These are phyloP conservation scores for Trypanosoma theileri DNA, from an alignment of 208 protist species.

Conservation along the genomic window DNA sequence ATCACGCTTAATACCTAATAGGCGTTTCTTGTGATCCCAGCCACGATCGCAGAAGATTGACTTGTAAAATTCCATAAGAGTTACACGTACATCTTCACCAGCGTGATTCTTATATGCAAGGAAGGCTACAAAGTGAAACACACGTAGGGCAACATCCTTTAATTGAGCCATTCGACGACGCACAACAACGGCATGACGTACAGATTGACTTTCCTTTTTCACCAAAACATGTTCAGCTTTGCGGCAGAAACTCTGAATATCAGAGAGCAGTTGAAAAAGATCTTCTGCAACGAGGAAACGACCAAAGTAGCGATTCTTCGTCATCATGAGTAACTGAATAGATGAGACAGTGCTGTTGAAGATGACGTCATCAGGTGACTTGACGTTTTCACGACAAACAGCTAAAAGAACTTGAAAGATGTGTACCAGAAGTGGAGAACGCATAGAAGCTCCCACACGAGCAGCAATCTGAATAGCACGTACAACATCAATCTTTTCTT, in stretches of 20 bases:
- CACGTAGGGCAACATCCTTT: constrained; percentile 64
- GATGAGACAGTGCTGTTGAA: constrained; percentile 63
- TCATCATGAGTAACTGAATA: constrained; percentile 74
- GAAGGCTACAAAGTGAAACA: constrained; percentile 80
- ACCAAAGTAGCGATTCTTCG: constrained; percentile 86
- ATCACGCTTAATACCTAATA: constrained; percentile 76
- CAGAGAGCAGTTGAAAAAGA: constrained; percentile 81
- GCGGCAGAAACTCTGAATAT: constrained; percentile 88
- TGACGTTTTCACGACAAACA: constrained; percentile 80
- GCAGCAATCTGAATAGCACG: constrained; percentile 67
- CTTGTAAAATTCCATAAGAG: constrained; percentile 83
- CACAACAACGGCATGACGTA: constrained; percentile 45
- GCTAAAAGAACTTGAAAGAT: constrained; percentile 88
- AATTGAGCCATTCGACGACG: constrained; percentile 63
- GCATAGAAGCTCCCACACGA: constrained; percentile 67
- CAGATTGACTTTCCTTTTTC: constrained; percentile 42
- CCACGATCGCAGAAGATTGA: constrained; percentile 89
- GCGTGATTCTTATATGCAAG: constrained; percentile 90
- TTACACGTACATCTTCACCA: constrained; percentile 79
- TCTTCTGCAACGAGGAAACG: constrained; percentile 60
- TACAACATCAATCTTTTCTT: constrained; percentile 81
- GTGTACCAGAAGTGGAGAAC: constrained; percentile 65
- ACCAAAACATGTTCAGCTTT: constrained; percentile 60
- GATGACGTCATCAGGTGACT: constrained; percentile 74
- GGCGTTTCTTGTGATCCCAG: constrained; percentile 75